Evolutionary conservation across 2,329 filamentous ascomycete genomes (phyloP), one percentile per base, ranked within the genome.

Genomic region (Ophiocordyceps camponoti-rufipedis): DNA sequence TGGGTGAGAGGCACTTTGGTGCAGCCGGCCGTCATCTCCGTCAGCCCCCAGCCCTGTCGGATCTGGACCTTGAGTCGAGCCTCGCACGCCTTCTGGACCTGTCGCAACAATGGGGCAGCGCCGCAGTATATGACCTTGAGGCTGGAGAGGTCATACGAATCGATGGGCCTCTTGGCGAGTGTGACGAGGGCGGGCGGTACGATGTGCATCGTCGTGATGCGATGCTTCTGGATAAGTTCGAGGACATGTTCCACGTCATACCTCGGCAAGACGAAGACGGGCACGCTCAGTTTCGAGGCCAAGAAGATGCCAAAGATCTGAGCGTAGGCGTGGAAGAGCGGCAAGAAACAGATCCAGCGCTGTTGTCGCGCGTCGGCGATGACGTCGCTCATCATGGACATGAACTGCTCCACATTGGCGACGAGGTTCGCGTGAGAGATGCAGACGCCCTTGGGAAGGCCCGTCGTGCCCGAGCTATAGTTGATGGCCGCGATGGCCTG

Each of bases 121-220:
- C 74, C 75, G 0, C 64, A 63, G 48, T 80, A 73, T 41, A 78
- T 74, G 45, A 75, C 68, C 10, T 60, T 73, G 28, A 43, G 4
- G 28, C 41, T 43, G n/a, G 41, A 42, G 10, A 43, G 41, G 41
- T 43, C 28, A 28, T n/a, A 16, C 31, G n/a, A 19, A 2, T 78
- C 74, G 0, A 64, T 56, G 0, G 72, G 66, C 31, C 62, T 65
- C 56, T 78, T 79, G 7, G 73, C 70, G 47, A 82, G 73, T 14
- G 69, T 64, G 13, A 78, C 64, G 52, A 66, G 78, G 46, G 81
- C 74, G 1, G 75, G 74, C 9, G 77, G 77, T 1, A 80, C 75
- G 5, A 68, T 73, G 55, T 75, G 74, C 54, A 79, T 70, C 44
- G 56, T 61, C 0, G 72, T 77, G 49, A 78, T 66, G 11, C 58